A percentile compares a stretch with the other conserved stretches of the same genome.
phyloP scores from a whole-genome alignment of 345 rosid genomes.

The Eucalyptus tenuipes region DNA sequence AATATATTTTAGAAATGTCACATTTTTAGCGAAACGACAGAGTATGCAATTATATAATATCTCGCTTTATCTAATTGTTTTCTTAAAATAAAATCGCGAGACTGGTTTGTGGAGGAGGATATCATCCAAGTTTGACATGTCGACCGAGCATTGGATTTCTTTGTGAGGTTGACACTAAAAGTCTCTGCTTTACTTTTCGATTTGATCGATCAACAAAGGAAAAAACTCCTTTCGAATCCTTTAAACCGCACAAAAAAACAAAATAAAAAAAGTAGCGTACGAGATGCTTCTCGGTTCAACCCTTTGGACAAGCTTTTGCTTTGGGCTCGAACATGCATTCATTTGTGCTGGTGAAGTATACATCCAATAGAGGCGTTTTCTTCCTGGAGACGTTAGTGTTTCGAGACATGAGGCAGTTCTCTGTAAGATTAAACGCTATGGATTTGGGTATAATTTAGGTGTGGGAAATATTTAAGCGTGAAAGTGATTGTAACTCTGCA shows the following conservation, averaged over 20 bases:
- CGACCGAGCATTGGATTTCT: neutral
- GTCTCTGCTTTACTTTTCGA: neutral
- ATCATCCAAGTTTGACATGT: neutral
- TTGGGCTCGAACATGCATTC: neutral
- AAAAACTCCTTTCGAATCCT: neutral
- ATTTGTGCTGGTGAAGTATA: neutral
- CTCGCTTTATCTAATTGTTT: too few species aligned
- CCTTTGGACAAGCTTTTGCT: neutral
- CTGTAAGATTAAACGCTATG: neutral
- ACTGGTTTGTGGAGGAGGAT: neutral
- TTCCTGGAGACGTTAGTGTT: rapidly evolving
- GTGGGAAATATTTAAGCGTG: rapidly evolving
- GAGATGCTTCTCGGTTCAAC: neutral
- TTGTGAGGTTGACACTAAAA: neutral
- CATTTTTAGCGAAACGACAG: rapidly evolving
- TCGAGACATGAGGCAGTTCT: too few species aligned
- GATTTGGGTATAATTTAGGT: rapidly evolving
- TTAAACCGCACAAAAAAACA: neutral
- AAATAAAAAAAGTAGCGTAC: neutral
- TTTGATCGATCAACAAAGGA: neutral
- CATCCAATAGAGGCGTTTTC: neutral
- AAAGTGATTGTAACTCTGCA: rapidly evolving
- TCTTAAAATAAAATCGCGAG: neutral
- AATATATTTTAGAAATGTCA: too few species aligned
- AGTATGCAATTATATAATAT: too few species aligned